These are phyloP conservation scores for Kernera saxatilis DNA, from an alignment of 345 rosid species.

Conservation along the genomic window DNA sequence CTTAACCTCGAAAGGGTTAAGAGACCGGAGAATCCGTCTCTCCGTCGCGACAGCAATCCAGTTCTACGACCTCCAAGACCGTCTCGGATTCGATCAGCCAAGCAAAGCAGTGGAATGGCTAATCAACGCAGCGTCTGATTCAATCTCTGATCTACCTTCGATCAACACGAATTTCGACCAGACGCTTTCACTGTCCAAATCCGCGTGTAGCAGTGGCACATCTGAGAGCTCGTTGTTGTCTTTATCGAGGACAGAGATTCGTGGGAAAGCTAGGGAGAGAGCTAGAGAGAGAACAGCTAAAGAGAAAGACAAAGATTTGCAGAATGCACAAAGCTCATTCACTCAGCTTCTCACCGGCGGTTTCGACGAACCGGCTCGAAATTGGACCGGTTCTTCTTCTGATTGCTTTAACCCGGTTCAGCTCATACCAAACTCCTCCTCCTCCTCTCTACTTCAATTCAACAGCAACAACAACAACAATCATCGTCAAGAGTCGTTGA, in stretches of 20 bases:
- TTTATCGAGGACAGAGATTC: slow-evolving; percentile 60
- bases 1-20: slow-evolving; percentile 76
- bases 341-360: slow-evolving; percentile 73
- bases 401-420: slow-evolving; percentile 54
- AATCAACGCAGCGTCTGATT: slow-evolving; percentile 71
- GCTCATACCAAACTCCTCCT: slow-evolving; percentile 38
- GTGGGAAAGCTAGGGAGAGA: slow-evolving; percentile 65
- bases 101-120: slow-evolving; percentile 98
- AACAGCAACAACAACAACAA: not conserved
- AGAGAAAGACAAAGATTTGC: slow-evolving; percentile 65
- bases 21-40: slow-evolving; percentile 82
- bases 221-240: slow-evolving; percentile 87
- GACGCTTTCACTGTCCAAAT: slow-evolving; percentile 47
- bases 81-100: slow-evolving; percentile 89
- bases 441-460: slow-evolving; percentile 1
- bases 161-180: slow-evolving; percentile 47
- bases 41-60: slow-evolving; percentile 88
- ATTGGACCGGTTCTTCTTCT: slow-evolving; percentile 34
- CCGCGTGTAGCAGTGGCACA: slow-evolving; percentile 79
- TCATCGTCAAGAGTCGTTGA: slow-evolving; percentile 24
- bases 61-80: slow-evolving; percentile 88
- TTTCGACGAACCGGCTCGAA: slow-evolving; percentile 49
- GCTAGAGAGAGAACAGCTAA: slow-evolving; percentile 81
- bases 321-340: slow-evolving; percentile 45
- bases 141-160: slow-evolving; percentile 78